Base-by-base conservation (phyloP, 1,284 basidiomycete species). In the Hymenochaete sp. region DNA sequence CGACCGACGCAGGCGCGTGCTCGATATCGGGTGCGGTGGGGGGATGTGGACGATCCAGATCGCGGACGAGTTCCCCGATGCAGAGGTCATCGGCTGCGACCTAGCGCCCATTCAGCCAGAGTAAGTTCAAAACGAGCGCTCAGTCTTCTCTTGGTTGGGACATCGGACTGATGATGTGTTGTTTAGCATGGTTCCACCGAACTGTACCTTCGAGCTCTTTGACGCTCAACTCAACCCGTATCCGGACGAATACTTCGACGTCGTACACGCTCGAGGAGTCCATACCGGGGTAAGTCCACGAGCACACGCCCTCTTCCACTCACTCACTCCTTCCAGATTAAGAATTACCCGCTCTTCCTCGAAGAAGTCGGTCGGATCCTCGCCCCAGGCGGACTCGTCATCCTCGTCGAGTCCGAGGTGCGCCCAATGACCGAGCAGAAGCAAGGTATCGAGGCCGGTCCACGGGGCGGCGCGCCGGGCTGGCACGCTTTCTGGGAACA, bases 141-240 rank as follows among this genome's bases (percentile, higher is more conserved):
- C 5, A 10, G 10, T 31, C 14, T 31, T 14, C 28, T 14, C 28
- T 31, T 6, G 4, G 21, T n/a, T n/a, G n/a, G n/a, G n/a, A n/a
- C n/a, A n/a, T n/a, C n/a, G n/a, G n/a, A n/a, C n/a, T n/a, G n/a
- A n/a, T n/a, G n/a, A n/a, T n/a, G n/a, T n/a, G n/a, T n/a, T n/a
- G n/a, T n/a, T n/a, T n/a, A 82, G 79, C 52, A 65, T 68, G 38
- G 79, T 82, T 18, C 79, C 79, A 37, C 69, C 71, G 11, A 81
- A 81, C 51, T 82, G 79, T 14, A 82, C 80, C 27, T 82, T 82
- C 55, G 80, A 82, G 54, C 65, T 82, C 7, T 82, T 74, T 57
- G 77, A 82, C 57, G 66, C 70, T 44, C 62, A 63, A 53, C 69
- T 63, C 37, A 65, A 82, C 26, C 80, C 80, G 9, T 82, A 81